These are phyloP conservation scores for Castanea crenata DNA, from an alignment of 306 rosid species.

Conservation along the genomic window DNA sequence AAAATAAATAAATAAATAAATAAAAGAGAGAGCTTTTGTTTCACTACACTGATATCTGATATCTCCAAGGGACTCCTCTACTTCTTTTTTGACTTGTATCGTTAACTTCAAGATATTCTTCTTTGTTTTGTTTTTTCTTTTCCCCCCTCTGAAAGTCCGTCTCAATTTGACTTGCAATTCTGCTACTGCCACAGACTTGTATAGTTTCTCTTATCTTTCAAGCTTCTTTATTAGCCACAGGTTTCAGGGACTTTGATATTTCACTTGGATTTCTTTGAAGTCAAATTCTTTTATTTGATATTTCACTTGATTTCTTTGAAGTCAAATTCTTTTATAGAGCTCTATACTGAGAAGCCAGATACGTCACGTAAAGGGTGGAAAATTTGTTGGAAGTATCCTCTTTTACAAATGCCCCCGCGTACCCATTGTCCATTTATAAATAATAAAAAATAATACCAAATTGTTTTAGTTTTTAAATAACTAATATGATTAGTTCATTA, in stretches of 20 bases:
- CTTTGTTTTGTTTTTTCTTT: background rate
- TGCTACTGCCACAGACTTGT: too few species aligned
- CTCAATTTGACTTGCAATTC: background rate
- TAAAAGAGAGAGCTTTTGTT: background rate
- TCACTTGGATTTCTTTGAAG: background rate
- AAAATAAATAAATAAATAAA: too few species aligned
- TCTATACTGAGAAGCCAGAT: too few species aligned
- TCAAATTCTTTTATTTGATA: slow-evolving; percentile 21
- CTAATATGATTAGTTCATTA: too few species aligned
- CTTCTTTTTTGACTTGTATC: background rate
- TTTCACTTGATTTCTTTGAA: background rate
- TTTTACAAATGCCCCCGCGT: too few species aligned
- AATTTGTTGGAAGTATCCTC: too few species aligned
- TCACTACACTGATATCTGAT: background rate
- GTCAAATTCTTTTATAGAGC: slow-evolving; percentile 28
- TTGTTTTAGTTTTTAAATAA: too few species aligned
- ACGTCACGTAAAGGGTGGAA: too few species aligned
- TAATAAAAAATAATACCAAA: too few species aligned
- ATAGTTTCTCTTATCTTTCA: background rate
- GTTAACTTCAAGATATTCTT: background rate
- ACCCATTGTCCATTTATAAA: too few species aligned
- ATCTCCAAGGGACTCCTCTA: background rate
- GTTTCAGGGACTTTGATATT: background rate
- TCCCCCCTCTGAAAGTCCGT: background rate
- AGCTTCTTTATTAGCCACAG: background rate